Evolutionary conservation across 2,329 filamentous ascomycete genomes (phyloP), one percentile per base, ranked within the genome.

Genomic region (Diaporthe sp.): DNA sequence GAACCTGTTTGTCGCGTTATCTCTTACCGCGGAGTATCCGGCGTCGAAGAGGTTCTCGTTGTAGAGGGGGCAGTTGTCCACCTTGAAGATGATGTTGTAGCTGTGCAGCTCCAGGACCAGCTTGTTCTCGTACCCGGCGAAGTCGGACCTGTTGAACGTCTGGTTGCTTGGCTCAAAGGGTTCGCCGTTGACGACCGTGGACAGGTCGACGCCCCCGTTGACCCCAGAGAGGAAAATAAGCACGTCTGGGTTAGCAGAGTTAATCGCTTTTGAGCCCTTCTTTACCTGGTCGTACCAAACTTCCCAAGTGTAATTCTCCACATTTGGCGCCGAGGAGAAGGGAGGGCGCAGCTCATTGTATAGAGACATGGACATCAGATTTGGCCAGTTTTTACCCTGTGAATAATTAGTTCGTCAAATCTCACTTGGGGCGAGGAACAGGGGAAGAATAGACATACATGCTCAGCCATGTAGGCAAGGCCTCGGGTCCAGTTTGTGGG

Each of bases 41-140:
- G 87, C 85, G 71, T 83, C 84, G 81, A 87, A 86, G 8, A 92
- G 82, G 25, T 86, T 86, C 68, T 83, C 81, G 76, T 85, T 82
- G 17, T 91, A 84, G 12, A 82, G 83, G 12, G 80, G 80, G 80
- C 90, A 92, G 79, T 84, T 86, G 0, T 81, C 84, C 4, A 87
- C 75, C 5, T 25, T 39, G 15, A 62, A 86, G n/a, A 81, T 79
- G 78, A 86, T 90, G 76, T 90, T 84, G 81, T 92, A 92, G 82
- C 90, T 91, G 85, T 92, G 90, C 13, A 92, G 84, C 81, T 92
- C 90, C 3, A 92, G 85, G 10, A 90, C 90, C 0, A 92, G 84
- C 82, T 92, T 92, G 79, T 90, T 82, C 1, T 82, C 82, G 80
- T 88, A 90, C 1, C 85, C 86, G 2, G 82, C 77, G 78, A 91